Evolutionary conservation across 768 basidiomycete species (phyloP).

Genomic region (Termitomyces sp.): DNA sequence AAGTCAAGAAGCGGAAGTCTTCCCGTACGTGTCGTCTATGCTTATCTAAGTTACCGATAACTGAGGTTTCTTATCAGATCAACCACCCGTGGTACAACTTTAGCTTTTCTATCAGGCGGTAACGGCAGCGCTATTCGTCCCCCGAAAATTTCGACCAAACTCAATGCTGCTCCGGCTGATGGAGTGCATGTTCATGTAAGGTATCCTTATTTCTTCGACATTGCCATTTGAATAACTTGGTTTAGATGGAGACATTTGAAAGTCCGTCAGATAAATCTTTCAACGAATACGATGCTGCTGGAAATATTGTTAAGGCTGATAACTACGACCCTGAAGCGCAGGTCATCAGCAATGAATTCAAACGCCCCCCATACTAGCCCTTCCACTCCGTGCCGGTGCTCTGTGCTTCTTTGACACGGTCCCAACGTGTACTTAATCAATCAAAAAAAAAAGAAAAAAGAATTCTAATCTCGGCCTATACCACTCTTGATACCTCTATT

Average conservation of each 20-base stretch:
- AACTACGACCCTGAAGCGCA: conserved; percentile 60
- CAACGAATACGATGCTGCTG: conserved; percentile 55
- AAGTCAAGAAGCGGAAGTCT: conserved; percentile 45
- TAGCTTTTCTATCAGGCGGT: conserved; percentile 54
- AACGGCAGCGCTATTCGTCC: conserved; percentile 23
- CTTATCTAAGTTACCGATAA: not conserved
- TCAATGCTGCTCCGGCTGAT: conserved; percentile 35
- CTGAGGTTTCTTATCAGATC: conserved; percentile 17
- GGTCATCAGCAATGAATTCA: conserved; percentile 59
- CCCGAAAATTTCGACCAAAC: conserved; percentile 33
- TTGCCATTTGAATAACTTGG: conserved; percentile 1
- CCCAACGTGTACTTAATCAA: not conserved
- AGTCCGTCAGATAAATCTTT: conserved; percentile 41
- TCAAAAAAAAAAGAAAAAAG: no score
- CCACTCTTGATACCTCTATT: not conserved
- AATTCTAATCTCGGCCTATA: not conserved
- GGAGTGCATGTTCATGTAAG: conserved; percentile 62
- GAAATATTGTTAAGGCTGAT: conserved; percentile 42
- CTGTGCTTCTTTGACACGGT: not conserved
- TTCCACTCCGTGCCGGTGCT: not conserved
- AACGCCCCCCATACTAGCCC: conserved; percentile 48
- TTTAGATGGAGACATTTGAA: conserved; percentile 69
- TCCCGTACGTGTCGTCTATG: conserved; percentile 39
- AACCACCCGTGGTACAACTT: conserved; percentile 49
- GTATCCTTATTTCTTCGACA: not conserved